Evolutionary conservation across 2,329 filamentous ascomycete species (phyloP), one percentile per base, ranked within the genome.

Genomic region (Rosellinia necatrix): DNA sequence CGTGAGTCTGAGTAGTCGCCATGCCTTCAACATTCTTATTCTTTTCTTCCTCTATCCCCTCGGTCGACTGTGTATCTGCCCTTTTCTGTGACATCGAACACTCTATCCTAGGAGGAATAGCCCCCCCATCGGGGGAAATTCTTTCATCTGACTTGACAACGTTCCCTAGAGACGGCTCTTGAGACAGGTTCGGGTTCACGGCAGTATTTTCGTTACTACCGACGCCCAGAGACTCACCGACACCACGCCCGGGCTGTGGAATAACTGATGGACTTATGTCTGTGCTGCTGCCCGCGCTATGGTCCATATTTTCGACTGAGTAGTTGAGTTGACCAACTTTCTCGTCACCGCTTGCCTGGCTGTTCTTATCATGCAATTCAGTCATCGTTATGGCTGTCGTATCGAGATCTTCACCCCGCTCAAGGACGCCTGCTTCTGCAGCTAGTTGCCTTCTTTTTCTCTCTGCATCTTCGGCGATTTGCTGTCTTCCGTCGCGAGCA

Each of bases 401-500:
- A 41, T 21, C n/a, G 7, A 30, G 19, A 19, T 49, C 19, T 17
- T 30, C 27, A 19, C 15, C 30, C 7, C 34, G 35, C 21, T 25
- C 35, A 21, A 53, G 17, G 15, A 43, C 15, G 47, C 56, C 60
- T 48, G 27, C 41, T 49, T 60, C 35, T 40, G 42, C 38, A 21
- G 29, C 30, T 27, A 47, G 12, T 58, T 59, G 40, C 35, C 13
- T 47, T 49, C 56, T 52, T 72, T 72, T 61, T 72, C 67, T 50
- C 70, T 73, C 22, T 10, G 40, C 54, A 24, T 53, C 60, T 27
- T 62, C 57, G n/a, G 57, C 60, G 32, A 82, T 64, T 32, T 82
- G 79, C 22, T 73, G 64, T 19, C 81, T 77, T 2, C 85, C 84
- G 40, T 78, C 77, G 2, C 75, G 76, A 2, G 87, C 84, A 37